These are phyloP conservation scores for Pseudonitzschia delicatissima DNA, from an alignment of 108 stramenopile genomes.

Conservation along the genomic window DNA sequence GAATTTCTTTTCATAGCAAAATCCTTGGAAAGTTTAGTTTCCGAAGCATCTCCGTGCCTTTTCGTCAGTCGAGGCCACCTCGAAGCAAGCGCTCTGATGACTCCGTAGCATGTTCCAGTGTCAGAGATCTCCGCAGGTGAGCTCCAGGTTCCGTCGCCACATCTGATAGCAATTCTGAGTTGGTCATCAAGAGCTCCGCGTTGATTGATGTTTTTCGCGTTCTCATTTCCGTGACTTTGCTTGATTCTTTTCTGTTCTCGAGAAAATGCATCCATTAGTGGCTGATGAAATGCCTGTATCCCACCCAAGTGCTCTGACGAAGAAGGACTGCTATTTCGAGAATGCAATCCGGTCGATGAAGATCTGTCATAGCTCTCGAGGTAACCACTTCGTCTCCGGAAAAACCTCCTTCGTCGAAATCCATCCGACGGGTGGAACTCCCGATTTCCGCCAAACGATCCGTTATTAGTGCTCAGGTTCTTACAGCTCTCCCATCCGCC, in stretches of 20 bases:
- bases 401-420: conserved; percentile 62
- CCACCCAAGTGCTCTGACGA: conserved; percentile 14
- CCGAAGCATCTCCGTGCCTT: not conserved
- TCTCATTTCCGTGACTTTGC: conserved; percentile 15
- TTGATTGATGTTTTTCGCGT: not conserved
- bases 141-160: conserved; percentile 58
- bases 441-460: conserved; percentile 44
- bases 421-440: conserved; percentile 45
- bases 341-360: not conserved
- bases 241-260: conserved; percentile 26
- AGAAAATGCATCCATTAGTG: conserved; percentile 31
- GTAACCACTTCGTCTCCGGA: conserved; percentile 33
- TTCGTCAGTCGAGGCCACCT: conserved; percentile 58
- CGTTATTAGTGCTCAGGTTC: conserved; percentile 32
- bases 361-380: not conserved
- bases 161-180: conserved; percentile 36
- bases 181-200: conserved; percentile 8
- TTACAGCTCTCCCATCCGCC: conserved; percentile 70
- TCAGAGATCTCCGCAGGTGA: conserved; percentile 41
- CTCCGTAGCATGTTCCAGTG: conserved; percentile 50
- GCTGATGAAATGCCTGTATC: conserved; percentile 55
- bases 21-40: not conserved
- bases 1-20: conserved; percentile 1
- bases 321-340: not conserved
- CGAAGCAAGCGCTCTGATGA: conserved; percentile 42